These are phyloP conservation scores for Umbelopsis vinacea DNA, from an alignment of 192 early-diverging fungal genomes.

Conservation along the genomic window DNA sequence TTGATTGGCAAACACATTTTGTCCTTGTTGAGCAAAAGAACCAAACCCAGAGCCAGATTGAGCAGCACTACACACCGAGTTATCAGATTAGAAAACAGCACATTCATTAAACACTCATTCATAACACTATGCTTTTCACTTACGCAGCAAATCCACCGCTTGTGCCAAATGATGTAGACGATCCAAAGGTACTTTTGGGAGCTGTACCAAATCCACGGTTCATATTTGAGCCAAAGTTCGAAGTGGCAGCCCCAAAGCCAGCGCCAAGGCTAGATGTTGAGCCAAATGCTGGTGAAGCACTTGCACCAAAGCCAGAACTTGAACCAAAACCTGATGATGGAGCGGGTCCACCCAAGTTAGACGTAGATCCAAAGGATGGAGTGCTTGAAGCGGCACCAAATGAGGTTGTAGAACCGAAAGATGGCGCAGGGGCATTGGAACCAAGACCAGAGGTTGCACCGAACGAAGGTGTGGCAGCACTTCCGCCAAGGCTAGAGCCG, in stretches of 20 bases:
- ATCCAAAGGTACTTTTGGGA: conserved; percentile 9
- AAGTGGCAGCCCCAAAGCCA: background rate
- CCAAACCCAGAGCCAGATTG: conserved; percentile 1
- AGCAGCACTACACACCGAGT: background rate
- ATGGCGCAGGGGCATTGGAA: conserved; percentile 3
- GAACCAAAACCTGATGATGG: background rate
- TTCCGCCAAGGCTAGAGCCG: conserved; percentile 19
- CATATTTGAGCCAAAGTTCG: background rate
- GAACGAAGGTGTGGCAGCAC: conserved; percentile 19
- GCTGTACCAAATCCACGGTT: background rate
- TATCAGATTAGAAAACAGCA: too few relatives aligned
- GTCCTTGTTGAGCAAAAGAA: conserved; percentile 7
- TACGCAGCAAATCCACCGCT: conserved; percentile 13
- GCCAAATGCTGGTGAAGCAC: background rate
- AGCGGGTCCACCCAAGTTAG: conserved; percentile 3
- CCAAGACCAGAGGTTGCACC: conserved; percentile 17
- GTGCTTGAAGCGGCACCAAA: conserved; percentile 12
- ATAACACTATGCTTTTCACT: background rate
- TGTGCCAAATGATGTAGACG: conserved; percentile 12
- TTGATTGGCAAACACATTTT: background rate
- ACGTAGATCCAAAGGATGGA: conserved; percentile 20
- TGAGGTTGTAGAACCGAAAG: conserved; percentile 29
- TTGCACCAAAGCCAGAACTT: background rate
- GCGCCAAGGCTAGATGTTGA: background rate
- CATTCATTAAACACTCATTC: too few relatives aligned